A percentile compares a stretch with the other conserved stretches of the same genome.
These are phyloP conservation scores for Erythrobasidium yunnanense DNA, from an alignment of 768 basidiomycete genomes.

Conservation along the genomic window DNA sequence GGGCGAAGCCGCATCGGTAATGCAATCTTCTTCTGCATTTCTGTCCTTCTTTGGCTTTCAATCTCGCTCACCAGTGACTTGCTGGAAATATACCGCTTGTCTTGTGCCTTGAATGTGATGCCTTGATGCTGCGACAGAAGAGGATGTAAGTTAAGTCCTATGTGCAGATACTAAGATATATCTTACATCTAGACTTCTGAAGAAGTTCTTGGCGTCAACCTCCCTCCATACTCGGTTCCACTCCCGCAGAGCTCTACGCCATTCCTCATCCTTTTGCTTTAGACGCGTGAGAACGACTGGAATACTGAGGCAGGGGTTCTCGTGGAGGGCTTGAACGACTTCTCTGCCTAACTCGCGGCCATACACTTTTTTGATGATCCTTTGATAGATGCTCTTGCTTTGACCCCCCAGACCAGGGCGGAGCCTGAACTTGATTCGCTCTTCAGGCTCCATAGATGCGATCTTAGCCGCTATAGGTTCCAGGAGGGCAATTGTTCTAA, in stretches of 20 bases:
- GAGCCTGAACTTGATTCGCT: constrained; percentile 66
- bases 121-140: constrained; percentile 57
- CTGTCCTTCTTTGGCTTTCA: constrained; percentile 56
- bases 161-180: too few relatives aligned
- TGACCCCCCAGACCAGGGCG: constrained; percentile 80
- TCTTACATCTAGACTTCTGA: constrained; percentile 18
- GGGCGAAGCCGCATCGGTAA: constrained; percentile 40
- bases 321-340: constrained; percentile 74
- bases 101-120: constrained; percentile 83
- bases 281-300: constrained; percentile 84
- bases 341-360: constrained; percentile 66
- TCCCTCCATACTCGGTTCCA: constrained; percentile 97
- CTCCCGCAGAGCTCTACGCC: constrained; percentile 83
- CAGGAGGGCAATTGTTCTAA: constrained; percentile 77
- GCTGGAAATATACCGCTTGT: constrained; percentile 81
- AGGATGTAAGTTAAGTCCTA: not conserved
- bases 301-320: constrained; percentile 75
- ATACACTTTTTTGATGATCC: constrained; percentile 86
- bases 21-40: constrained; percentile 48
- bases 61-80: constrained; percentile 73
- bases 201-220: constrained; percentile 86
- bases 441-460: constrained; percentile 77
- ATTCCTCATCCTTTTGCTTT: constrained; percentile 91
- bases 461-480: constrained; percentile 77
- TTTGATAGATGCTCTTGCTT: constrained; percentile 76